Base-by-base conservation (phyloP, 2,329 filamentous ascomycete species). In the Xylariaceae sp. region DNA sequence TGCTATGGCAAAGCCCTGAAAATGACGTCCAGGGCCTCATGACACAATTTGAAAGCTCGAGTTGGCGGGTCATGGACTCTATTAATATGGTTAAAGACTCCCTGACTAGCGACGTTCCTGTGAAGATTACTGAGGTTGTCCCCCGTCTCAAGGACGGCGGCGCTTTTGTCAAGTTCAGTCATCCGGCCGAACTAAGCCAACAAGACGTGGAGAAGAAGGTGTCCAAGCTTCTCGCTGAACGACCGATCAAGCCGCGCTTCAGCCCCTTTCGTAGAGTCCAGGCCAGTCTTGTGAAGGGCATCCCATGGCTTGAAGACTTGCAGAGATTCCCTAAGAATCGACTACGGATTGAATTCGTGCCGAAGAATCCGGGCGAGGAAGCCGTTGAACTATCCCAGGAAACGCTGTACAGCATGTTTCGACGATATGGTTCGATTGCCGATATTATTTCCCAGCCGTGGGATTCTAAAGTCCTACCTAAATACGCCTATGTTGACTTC, bases 291-390 rank as follows among this genome's bases (percentile, higher is more conserved):
- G 94, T 99, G 2, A 78, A 83, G 53, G 94, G 94, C 7, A 83
- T 85, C 27, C 94, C 94, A 0, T 99, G 94, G 94, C 80, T 97
- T 2, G 94, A 97, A 67, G 94, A 99, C 68, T 74, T 99, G 31
- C 88, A 90, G 62, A 83, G 91, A 5, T 85, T 91, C 49, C 94
- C 94, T 0, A 89, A 85, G 54, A 78, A 77, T 41, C 80, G 88
- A 31, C 66, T 99, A 39, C 87, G 84, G 62, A 84, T 96, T 27
- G 92, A 97, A 67, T 97, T 96, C 60, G 79, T 92, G 6, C 83
- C 91, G 3, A 80, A 83, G 0, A 79, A 80, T 30, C 80, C 89
- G 0, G 90, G 88, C n/a, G 79, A 76, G 1, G 78, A 86, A 53
- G 85, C 85, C 0, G 83, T 86, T 5, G 91, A 96, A 63, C 73